Conservation (phyloP, 139 green algal genomes). For the Chlamydomonas eustigma region DNA sequence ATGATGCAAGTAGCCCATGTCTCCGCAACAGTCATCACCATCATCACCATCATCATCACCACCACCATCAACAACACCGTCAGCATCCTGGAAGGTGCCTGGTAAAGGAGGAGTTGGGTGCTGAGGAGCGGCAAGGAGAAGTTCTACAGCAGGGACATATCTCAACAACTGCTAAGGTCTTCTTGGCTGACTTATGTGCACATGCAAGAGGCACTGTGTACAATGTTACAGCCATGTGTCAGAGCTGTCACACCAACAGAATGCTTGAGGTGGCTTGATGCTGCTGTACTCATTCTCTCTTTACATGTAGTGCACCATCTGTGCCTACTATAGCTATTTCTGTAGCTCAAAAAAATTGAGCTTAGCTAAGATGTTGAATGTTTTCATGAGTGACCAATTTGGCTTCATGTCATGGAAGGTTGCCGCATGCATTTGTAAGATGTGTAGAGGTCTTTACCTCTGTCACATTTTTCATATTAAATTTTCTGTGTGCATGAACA, state of each 20-base stretch:
- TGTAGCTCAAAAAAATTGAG: background rate
- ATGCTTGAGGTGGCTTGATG: slow-evolving; percentile 25
- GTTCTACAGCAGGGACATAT: background rate
- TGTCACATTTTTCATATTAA: too few species aligned
- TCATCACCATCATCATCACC: background rate
- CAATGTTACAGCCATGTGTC: slow-evolving; percentile 50
- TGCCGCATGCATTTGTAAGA: background rate
- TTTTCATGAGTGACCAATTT: background rate
- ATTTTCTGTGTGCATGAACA: too few species aligned
- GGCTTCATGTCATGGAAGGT: background rate
- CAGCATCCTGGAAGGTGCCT: background rate
- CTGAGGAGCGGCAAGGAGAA: background rate
- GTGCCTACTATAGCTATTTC: background rate
- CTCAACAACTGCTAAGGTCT: background rate
- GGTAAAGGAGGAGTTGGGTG: background rate
- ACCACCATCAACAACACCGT: background rate
- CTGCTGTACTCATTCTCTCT: background rate
- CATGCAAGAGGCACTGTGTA: slow-evolving; percentile 30
- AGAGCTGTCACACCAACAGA: slow-evolving; percentile 51
- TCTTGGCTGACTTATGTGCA: slow-evolving; percentile 15
- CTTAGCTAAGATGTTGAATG: background rate
- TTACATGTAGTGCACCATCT: background rate
- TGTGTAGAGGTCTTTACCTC: too few species aligned
- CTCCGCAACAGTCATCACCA: background rate
- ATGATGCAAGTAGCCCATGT: background rate